Evolutionary conservation across 441 rosid species (phyloP), one percentile per base, ranked within the genome.

Genomic region (Theobroma grandiflorum): DNA sequence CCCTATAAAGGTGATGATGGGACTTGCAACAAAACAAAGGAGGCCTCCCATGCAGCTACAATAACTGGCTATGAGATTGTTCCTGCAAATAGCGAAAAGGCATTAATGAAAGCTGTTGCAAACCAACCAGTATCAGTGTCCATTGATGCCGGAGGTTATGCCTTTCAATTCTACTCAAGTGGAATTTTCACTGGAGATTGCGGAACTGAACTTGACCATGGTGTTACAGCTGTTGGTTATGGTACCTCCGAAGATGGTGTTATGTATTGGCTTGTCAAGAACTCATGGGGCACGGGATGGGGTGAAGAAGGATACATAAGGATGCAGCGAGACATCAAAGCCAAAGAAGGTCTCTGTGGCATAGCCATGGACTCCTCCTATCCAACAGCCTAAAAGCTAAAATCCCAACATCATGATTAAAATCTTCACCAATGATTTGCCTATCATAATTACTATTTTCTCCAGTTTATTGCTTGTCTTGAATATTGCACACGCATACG

Each of bases 31-130:
- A 4, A 4, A 4, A 16, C n/a, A 18, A 12, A 15, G n/a, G 45
- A 50, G 43, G 58, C 74, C 2, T 18, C 47, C 8, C 31, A 42
- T 38, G 82, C 76, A 10, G 84, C 81, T 52, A 79, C 26, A 16
- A 83, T 85, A 37, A 65, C 40, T 0, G 78, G 86, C 35, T 83
- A 78, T 43, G 77, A 76, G 15, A 61, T 75, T 6, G 79, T 85
- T 2, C 84, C 80, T 0, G 65, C 67, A 6, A 55, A 78, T 22
- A 67, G 42, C 3, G 67, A 78, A 18, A 33, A 40, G 1, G 66
- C 68, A 4, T 45, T 77, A 26, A 22, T 68, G 18, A 67, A 78
- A 43, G 80, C 67, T 42, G 75, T 22, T 15, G 67, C 75, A 10
- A 67, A 42, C 65, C 68, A 78, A 14, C 68, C 75, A 4, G 33